Conservation (phyloP, 1,139 yeast species). For the Trichomonascaceae sp. region DNA sequence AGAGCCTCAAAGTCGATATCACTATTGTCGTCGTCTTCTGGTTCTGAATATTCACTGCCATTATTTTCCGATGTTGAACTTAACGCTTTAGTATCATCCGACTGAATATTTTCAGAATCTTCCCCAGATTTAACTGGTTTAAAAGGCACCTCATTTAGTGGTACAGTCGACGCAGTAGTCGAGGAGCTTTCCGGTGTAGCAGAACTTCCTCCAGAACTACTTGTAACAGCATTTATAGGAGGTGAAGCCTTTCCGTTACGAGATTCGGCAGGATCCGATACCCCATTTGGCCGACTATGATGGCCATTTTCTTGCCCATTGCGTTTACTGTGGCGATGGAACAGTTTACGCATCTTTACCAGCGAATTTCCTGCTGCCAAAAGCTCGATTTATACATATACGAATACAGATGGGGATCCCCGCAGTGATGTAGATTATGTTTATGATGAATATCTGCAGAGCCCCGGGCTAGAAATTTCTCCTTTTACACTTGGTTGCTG, state of each 20-base stretch:
- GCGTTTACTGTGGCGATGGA: neutral
- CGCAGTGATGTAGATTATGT: neutral
- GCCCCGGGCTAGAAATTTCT: neutral
- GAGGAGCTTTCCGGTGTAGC: neutral
- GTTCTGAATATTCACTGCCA: neutral
- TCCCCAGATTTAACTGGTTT: neutral
- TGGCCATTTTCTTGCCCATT: neutral
- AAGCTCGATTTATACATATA: neutral
- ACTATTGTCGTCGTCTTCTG: neutral
- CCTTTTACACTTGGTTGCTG: neutral
- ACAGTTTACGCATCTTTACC: neutral
- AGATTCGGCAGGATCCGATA: neutral
- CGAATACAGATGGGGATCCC: neutral
- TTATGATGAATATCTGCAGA: neutral
- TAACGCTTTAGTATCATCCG: neutral
- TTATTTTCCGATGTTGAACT: neutral
- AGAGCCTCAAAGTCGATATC: constrained; percentile 4
- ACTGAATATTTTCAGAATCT: neutral
- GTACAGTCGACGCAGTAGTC: neutral
- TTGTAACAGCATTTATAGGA: neutral
- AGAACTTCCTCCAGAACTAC: neutral
- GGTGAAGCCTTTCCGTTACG: neutral
- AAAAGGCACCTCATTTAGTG: neutral
- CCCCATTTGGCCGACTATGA: neutral
- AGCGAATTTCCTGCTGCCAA: neutral